Evolutionary conservation across 306 rosid genomes (phyloP).

Genomic region (Fagus crenata): DNA sequence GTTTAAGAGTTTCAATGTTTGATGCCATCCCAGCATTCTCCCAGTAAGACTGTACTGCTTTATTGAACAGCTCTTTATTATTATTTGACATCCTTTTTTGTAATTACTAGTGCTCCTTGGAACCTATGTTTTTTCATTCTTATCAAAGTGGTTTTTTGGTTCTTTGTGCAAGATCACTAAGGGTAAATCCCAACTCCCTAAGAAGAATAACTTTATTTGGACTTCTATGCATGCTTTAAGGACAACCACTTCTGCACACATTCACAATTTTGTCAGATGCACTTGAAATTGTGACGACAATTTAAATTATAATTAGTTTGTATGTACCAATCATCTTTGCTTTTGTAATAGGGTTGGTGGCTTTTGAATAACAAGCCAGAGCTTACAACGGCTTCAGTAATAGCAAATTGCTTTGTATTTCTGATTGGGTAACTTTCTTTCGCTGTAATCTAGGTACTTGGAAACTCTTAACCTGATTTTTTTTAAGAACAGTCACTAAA

Average conservation of each 20-base stretch:
- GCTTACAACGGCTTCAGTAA: slow-evolving; percentile 51
- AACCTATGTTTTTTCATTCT: not conserved
- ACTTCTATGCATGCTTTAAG: slow-evolving; percentile 1
- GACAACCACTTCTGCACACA: slow-evolving; percentile 12
- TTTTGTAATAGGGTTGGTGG: slow-evolving; percentile 85
- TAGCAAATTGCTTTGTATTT: slow-evolving; percentile 77
- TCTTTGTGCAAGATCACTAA: not conserved
- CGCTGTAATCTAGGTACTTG: slow-evolving; percentile 2
- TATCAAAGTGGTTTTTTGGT: not conserved
- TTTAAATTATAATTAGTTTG: slow-evolving; percentile 12
- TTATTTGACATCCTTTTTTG: not conserved
- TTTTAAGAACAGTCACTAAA: not conserved
- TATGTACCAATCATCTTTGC: slow-evolving; percentile 27
- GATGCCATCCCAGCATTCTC: not conserved
- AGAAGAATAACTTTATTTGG: not conserved
- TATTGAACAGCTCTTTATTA: not conserved
- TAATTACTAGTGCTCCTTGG: not conserved
- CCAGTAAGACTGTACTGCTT: not conserved
- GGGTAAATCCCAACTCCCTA: not conserved
- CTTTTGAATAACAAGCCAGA: slow-evolving; percentile 73
- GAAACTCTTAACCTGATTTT: slow-evolving; percentile 6
- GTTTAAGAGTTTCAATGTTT: not conserved
- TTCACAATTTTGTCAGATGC: slow-evolving; percentile 15
- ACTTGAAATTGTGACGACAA: slow-evolving; percentile 6
- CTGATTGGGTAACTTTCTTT: slow-evolving; percentile 67